phyloP scores from a whole-genome alignment of 257 asterid genomes.

The Marsdenia floribunda region DNA sequence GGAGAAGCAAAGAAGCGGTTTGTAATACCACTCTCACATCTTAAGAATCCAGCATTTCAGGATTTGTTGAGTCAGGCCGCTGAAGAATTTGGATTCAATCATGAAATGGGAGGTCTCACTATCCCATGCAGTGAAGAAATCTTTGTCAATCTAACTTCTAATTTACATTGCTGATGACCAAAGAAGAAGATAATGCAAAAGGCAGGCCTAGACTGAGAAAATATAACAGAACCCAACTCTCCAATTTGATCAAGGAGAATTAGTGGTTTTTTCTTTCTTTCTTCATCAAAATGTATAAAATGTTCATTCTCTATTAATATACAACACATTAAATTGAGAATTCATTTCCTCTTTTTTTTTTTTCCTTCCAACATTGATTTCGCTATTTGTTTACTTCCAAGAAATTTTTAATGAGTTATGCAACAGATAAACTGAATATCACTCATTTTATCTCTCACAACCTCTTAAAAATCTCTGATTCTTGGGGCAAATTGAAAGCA shows the following conservation, averaged over 20 bases:
- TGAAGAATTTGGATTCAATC: slow-evolving; percentile 31
- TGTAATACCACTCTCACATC: slow-evolving; percentile 24
- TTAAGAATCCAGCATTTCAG: slow-evolving; percentile 27
- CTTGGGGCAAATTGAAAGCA: neutral
- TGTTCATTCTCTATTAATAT: neutral
- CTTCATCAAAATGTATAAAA: neutral
- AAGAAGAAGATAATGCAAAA: neutral
- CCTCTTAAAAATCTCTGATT: too few species aligned
- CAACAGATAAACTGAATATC: neutral
- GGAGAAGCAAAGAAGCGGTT: slow-evolving; percentile 31
- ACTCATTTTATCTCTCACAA: neutral
- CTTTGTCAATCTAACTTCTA: slow-evolving; percentile 5
- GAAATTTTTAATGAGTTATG: neutral
- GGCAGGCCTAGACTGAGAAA: neutral
- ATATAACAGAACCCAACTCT: neutral
- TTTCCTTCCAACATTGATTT: neutral
- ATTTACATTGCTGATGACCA: neutral
- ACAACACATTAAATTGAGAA: neutral
- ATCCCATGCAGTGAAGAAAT: slow-evolving; percentile 23
- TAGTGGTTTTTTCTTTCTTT: neutral
- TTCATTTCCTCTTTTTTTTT: neutral
- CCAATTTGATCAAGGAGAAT: neutral
- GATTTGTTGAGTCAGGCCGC: slow-evolving; percentile 19
- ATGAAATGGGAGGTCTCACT: slow-evolving; percentile 28
- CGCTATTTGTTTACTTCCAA: neutral